Percentiles rank a stretch among this genome's conserved stretches.
Conservation (phyloP, 108 stramenopile species). For the Mayamaea pseudoterrestris region DNA sequence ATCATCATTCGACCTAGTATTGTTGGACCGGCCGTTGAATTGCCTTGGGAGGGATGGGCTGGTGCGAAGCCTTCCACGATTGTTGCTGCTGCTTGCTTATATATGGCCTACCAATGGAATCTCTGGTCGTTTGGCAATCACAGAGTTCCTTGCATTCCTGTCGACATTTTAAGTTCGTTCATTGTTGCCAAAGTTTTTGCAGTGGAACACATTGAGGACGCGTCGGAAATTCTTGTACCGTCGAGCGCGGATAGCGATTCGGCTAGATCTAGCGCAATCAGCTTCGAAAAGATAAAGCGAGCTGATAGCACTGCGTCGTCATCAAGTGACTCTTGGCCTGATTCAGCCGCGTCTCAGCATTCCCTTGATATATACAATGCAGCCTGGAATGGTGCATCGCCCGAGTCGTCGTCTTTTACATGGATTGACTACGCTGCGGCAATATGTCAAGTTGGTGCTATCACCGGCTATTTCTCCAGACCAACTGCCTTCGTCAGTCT, state of each 20-base stretch:
- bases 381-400: conserved; percentile 55
- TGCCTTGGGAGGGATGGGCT: conserved; percentile 75
- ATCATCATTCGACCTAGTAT: conserved; percentile 78
- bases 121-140: conserved; percentile 64
- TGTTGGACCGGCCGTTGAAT: conserved; percentile 65
- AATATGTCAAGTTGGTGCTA: conserved; percentile 52
- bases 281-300: conserved; percentile 10
- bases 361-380: conserved; percentile 35
- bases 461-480: conserved; percentile 52
- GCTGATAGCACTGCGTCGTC: not conserved
- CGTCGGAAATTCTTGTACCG: not conserved
- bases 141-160: conserved; percentile 60
- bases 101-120: conserved; percentile 61
- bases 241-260: conserved; percentile 6
- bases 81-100: conserved; percentile 70
- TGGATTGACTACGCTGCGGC: conserved; percentile 64
- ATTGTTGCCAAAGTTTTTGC: conserved; percentile 45
- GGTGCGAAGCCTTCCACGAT: conserved; percentile 80
- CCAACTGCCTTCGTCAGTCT: conserved; percentile 45
- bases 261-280: too few relatives aligned
- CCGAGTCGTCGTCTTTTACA: conserved; percentile 30
- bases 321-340: not conserved
- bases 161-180: conserved; percentile 65
- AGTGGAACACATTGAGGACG: not conserved
- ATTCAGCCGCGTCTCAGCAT: conserved; percentile 4